Base-by-base conservation (phyloP, 345 rosid species). In the Arabidopsis arenosa region DNA sequence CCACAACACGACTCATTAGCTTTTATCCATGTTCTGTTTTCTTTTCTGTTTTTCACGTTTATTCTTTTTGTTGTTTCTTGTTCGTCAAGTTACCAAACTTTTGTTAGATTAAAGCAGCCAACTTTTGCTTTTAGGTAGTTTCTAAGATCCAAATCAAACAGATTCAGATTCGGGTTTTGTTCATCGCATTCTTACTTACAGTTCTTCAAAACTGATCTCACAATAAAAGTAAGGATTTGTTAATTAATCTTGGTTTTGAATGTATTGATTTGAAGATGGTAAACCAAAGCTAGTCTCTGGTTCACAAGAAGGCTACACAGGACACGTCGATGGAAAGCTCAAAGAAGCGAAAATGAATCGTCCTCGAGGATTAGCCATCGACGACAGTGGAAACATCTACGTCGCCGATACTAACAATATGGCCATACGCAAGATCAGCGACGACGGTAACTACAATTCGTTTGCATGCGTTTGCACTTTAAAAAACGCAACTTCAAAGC, bases 361-460 rank as follows among this genome's bases (percentile, higher is more conserved):
- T 81, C 99, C 98, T 5, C 85, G 86, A 83, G 99, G 97, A 70
- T 75, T 93, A 30, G 81, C 97, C 0, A 81, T 86, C 15, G 99
- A 96, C 78, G 90, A 87, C 66, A 84, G 92, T 63, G 98, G 99
- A 81, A 96, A 96, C 82, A 82, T 96, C 37, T 96, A 96, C 81
- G 59, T 96, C 35, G 98, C 99, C 1, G 99, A 96, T 83, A 86
- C 93, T 8, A 78, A 86, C 84, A 96, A 96, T 56, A 85, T 88
- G 96, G 99, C 88, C 73, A 88, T 96, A 77, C 86, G 98, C 83
- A 96, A 96, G 86, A 93, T 96, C 79, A 88, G 92, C 58, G 91
- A 96, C 75, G 71, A 89, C 14, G 99, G 99, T 93, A 81, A 72
- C 53, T 33, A 49, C 54, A 41, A 44, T 14, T 44, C 48, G 2